These are phyloP conservation scores for Acanthamoeba lugdunensis DNA, from an alignment of 208 protist genomes.

Conservation along the genomic window DNA sequence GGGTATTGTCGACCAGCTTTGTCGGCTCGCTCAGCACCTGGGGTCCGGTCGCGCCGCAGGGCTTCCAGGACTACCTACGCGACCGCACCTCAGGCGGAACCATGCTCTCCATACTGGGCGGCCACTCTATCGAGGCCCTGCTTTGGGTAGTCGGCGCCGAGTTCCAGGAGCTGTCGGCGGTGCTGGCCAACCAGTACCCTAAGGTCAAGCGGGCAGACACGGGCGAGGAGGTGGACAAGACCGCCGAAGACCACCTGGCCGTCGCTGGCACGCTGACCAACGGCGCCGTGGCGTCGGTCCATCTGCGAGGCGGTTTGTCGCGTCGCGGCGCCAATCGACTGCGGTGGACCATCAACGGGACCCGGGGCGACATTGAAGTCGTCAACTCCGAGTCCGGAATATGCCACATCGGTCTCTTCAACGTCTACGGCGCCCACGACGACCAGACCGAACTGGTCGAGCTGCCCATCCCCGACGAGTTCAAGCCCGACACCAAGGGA, in stretches of 20 bases:
- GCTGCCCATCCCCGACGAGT: conserved; percentile 7
- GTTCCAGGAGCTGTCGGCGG: background rate
- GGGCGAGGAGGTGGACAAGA: conserved; percentile 11
- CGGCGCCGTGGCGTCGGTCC: conserved; percentile 3
- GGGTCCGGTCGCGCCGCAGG: background rate
- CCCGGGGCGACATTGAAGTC: conserved; percentile 4
- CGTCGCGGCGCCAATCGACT: background rate
- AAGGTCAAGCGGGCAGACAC: background rate
- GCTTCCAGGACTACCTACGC: background rate
- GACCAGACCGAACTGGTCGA: conserved; percentile 32
- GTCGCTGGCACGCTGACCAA: conserved; percentile 6
- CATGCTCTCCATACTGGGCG: conserved; percentile 1
- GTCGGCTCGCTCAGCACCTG: background rate
- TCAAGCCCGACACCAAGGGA: background rate
- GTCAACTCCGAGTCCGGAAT: background rate
- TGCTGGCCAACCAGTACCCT: conserved; percentile 32
- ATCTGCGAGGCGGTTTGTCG: background rate
- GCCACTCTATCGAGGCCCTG: background rate
- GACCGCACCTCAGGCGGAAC: background rate
- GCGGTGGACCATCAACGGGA: conserved; percentile 35
- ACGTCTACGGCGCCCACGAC: background rate
- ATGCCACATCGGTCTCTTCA: background rate
- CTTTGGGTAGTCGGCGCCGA: background rate
- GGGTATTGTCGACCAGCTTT: conserved; percentile 3
- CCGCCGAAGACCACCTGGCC: background rate